phyloP scores from a whole-genome alignment of 306 rosid genomes.

The Cucurbita ficifolia region DNA sequence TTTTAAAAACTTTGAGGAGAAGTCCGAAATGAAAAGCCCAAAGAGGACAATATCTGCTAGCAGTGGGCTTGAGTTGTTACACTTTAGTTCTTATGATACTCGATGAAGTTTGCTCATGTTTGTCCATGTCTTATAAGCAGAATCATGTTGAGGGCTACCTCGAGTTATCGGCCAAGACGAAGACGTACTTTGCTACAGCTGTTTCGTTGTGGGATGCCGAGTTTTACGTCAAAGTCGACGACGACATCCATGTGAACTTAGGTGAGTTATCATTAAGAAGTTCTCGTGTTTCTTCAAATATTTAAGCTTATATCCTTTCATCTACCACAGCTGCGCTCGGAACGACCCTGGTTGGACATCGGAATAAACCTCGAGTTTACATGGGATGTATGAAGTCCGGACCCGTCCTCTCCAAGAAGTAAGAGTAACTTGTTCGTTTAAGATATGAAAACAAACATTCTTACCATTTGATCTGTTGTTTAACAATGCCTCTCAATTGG shows the following conservation, averaged over 20 bases:
- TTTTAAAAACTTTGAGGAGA: no score
- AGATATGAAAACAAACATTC: neutral
- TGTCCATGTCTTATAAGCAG: constrained; percentile 18
- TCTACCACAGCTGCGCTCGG: constrained; percentile 54
- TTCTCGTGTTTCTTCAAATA: neutral
- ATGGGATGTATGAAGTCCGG: constrained; percentile 97
- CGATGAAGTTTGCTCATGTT: neutral
- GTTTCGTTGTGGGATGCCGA: constrained; percentile 77
- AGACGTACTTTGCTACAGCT: constrained; percentile 56
- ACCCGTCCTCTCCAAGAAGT: constrained; percentile 79
- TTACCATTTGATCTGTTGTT: neutral
- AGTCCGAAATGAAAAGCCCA: no score
- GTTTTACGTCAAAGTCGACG: constrained; percentile 82
- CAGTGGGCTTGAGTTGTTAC: no score
- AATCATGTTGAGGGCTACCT: constrained; percentile 63
- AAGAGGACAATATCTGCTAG: no score
- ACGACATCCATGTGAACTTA: constrained; percentile 80
- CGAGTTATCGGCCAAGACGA: constrained; percentile 69
- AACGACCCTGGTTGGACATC: constrained; percentile 37
- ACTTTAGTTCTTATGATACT: neutral
- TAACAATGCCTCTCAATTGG: constrained; percentile 9
- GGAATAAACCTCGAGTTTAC: constrained; percentile 49
- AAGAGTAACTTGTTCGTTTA: constrained; percentile 12
- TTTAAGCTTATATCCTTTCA: neutral
- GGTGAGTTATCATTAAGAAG: constrained; percentile 22